Conservation (phyloP, 2,329 filamentous ascomycete species). For the Tolypocladium tundrense region DNA sequence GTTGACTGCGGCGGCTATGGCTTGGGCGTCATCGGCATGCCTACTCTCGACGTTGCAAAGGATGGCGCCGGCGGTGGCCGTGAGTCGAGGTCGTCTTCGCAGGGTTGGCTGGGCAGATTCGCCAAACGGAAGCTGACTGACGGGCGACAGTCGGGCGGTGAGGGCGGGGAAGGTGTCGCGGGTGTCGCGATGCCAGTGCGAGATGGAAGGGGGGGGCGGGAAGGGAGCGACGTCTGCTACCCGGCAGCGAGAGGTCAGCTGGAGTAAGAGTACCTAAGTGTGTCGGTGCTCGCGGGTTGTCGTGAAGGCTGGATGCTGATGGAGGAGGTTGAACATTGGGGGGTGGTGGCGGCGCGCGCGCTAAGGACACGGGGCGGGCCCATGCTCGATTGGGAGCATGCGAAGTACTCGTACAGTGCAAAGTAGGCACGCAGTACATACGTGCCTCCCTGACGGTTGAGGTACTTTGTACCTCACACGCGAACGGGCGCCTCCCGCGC, state of each 20-base stretch:
- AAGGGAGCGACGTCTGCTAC: background rate
- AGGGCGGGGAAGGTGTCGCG: background rate
- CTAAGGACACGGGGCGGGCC: slow-evolving; percentile 4
- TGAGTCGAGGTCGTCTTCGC: background rate
- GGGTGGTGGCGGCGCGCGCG: slow-evolving; percentile 4
- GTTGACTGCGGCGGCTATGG: background rate
- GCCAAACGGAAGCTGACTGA: background rate
- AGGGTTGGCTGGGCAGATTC: background rate
- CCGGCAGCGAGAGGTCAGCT: background rate
- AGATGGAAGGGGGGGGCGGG: background rate
- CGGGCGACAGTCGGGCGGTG: background rate
- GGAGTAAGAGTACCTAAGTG: background rate
- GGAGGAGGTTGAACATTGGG: slow-evolving; percentile 15
- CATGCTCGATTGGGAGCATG: slow-evolving; percentile 7
- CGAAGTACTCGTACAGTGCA: background rate
- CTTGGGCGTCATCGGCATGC: background rate
- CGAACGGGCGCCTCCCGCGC: background rate
- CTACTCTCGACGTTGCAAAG: background rate
- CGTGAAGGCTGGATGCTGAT: slow-evolving; percentile 11
- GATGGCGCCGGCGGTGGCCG: background rate
- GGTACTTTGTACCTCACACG: background rate
- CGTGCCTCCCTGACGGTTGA: background rate
- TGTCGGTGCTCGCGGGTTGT: slow-evolving; percentile 1
- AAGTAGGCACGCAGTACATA: background rate
- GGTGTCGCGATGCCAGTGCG: background rate